These are phyloP conservation scores for Lachancea quebecensis DNA, from an alignment of 805 yeast species.

Conservation along the genomic window DNA sequence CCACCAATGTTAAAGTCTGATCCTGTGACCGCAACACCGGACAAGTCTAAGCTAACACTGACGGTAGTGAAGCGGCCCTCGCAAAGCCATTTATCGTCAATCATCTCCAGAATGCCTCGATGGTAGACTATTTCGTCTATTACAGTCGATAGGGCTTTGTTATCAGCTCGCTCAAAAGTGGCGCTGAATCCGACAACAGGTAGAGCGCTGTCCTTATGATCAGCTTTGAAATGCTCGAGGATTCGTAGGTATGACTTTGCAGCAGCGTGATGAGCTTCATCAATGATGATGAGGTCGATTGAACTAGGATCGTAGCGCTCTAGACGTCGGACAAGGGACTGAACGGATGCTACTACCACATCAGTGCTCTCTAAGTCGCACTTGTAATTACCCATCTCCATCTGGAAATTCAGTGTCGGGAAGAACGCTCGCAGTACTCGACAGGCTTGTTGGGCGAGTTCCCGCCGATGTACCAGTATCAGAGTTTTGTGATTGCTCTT, in stretches of 20 bases:
- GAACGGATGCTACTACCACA: constrained; percentile 72
- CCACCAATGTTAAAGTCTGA: constrained; percentile 48
- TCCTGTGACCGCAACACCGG: constrained; percentile 25
- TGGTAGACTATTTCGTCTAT: constrained; percentile 74
- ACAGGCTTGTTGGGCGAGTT: constrained; percentile 67
- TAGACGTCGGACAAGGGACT: constrained; percentile 47
- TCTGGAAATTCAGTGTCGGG: constrained; percentile 48
- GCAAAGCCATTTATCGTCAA: constrained; percentile 59
- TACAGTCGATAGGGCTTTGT: constrained; percentile 45
- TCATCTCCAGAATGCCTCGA: constrained; percentile 57
- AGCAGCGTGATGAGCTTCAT: constrained; percentile 90
- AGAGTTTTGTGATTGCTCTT: constrained; percentile 28
- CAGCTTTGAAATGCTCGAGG: constrained; percentile 51
- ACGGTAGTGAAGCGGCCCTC: constrained; percentile 62
- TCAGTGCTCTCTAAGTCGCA: constrained; percentile 38
- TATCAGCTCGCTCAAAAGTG: constrained; percentile 75
- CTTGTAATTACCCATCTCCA: constrained; percentile 59
- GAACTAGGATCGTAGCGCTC: constrained; percentile 46
- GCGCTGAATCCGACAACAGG: constrained; percentile 83
- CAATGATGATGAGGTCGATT: constrained; percentile 66
- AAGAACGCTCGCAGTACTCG: constrained; percentile 38
- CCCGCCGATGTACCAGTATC: constrained; percentile 75
- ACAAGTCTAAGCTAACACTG: constrained; percentile 40
- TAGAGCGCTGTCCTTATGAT: constrained; percentile 35
- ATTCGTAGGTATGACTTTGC: constrained; percentile 59